These are phyloP conservation scores for Auricularia auricula-judae DNA, from an alignment of 768 basidiomycete species.

Conservation along the genomic window DNA sequence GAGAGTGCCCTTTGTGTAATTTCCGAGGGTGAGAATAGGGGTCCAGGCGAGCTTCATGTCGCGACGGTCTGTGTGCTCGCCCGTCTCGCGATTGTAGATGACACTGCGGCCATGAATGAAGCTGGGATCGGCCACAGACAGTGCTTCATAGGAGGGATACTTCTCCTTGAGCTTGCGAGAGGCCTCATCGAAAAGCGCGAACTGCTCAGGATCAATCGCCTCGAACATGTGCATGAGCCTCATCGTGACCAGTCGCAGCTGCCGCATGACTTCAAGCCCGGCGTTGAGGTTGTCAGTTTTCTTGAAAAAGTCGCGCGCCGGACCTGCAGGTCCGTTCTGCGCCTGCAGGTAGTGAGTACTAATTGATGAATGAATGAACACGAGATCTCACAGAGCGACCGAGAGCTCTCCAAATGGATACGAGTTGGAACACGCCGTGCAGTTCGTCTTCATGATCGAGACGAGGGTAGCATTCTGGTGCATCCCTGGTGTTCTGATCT, in stretches of 20 bases:
- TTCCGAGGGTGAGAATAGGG: background rate
- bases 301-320: background rate
- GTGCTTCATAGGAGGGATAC: background rate
- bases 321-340: background rate
- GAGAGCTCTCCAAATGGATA: background rate
- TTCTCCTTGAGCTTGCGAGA: background rate
- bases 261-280: background rate
- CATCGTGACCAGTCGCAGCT: background rate
- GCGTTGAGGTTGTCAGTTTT: background rate
- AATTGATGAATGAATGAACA: no score
- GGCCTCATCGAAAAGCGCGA: background rate
- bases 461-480: background rate
- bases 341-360: background rate
- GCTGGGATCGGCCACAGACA: background rate
- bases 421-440: background rate
- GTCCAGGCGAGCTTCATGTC: background rate
- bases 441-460: background rate
- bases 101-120: background rate
- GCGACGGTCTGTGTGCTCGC: background rate
- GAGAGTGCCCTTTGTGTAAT: background rate
- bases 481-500: background rate
- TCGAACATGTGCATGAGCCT: background rate
- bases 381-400: background rate
- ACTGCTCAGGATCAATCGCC: background rate
- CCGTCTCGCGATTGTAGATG: background rate